Conservation (phyloP, 306 rosid genomes). For the Dalbergia cultrata region DNA sequence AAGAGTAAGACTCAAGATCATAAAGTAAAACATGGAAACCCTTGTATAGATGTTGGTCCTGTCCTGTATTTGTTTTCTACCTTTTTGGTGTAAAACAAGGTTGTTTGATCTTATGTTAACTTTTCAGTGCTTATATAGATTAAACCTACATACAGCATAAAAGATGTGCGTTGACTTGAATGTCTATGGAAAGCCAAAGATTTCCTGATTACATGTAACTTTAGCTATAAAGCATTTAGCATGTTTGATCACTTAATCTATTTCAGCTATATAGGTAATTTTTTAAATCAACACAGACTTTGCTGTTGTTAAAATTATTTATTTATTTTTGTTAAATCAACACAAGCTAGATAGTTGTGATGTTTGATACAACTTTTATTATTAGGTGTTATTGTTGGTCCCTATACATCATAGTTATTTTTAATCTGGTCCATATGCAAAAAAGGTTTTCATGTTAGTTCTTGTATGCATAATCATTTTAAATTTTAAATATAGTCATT, state of each 20-base stretch:
- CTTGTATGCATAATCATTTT: not conserved
- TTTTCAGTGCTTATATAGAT: constrained; percentile 10
- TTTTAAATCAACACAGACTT: constrained; percentile 15
- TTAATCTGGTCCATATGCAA: not conserved
- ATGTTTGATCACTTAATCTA: constrained; percentile 27
- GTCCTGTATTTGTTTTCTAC: not conserved
- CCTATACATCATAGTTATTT: not conserved
- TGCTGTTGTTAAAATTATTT: constrained; percentile 5
- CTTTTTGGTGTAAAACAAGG: not conserved
- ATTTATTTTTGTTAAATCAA: too few relatives aligned
- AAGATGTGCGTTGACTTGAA: not conserved
- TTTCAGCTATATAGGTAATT: constrained; percentile 28
- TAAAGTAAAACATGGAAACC: not conserved
- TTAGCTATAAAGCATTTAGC: not conserved
- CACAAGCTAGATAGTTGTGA: not conserved
- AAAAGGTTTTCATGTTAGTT: not conserved
- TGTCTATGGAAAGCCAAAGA: constrained; percentile 2
- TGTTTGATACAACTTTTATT: constrained; percentile 7
- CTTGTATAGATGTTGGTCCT: constrained; percentile 4
- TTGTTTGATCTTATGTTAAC: constrained; percentile 17
- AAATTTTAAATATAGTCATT: too few relatives aligned
- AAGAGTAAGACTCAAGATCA: not conserved
- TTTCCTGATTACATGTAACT: constrained; percentile 12
- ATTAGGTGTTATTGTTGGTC: not conserved
- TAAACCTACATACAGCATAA: not conserved